A percentile compares a stretch with the other conserved stretches of the same genome.
phyloP scores from a whole-genome alignment of 352 stramenopile species.

The Globisporangium takayamanum region DNA sequence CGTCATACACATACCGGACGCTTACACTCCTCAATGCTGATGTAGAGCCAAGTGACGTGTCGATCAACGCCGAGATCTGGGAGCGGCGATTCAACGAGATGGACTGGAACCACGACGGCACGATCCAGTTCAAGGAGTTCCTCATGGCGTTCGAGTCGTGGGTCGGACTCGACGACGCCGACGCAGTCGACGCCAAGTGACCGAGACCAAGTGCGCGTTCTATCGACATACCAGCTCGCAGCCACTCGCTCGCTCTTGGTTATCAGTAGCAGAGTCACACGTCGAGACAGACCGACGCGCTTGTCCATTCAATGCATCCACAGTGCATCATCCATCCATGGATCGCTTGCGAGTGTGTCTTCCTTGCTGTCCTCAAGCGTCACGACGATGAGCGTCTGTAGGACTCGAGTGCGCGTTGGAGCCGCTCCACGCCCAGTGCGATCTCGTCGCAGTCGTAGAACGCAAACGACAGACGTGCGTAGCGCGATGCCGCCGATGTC shows the following conservation, averaged over 20 bases:
- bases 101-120: slow-evolving; percentile 83
- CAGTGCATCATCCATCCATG: too few species aligned
- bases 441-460: slow-evolving; percentile 82
- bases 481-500: slow-evolving; percentile 30
- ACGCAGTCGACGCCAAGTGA: slow-evolving; percentile 17
- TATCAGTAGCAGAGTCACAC: too few species aligned
- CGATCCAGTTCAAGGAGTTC: slow-evolving; percentile 88
- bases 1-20: not conserved
- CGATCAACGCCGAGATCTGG: slow-evolving; percentile 69
- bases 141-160: slow-evolving; percentile 84
- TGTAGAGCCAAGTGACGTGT: slow-evolving; percentile 26
- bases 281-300: too few species aligned
- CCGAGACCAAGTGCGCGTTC: too few species aligned
- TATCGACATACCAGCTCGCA: too few species aligned
- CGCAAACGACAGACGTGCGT: slow-evolving; percentile 64
- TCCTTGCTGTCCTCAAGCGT: not conserved
- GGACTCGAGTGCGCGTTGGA: slow-evolving; percentile 9
- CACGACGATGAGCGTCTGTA: not conserved
- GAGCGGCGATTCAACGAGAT: slow-evolving; percentile 84
- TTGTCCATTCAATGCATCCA: too few species aligned
- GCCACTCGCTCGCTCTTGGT: too few species aligned
- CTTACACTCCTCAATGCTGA: not conserved
- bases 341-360: too few species aligned
- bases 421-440: slow-evolving; percentile 40
- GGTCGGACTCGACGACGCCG: slow-evolving; percentile 76